phyloP scores from a whole-genome alignment of 2,329 filamentous ascomycete genomes.

The Fusarium graminum region DNA sequence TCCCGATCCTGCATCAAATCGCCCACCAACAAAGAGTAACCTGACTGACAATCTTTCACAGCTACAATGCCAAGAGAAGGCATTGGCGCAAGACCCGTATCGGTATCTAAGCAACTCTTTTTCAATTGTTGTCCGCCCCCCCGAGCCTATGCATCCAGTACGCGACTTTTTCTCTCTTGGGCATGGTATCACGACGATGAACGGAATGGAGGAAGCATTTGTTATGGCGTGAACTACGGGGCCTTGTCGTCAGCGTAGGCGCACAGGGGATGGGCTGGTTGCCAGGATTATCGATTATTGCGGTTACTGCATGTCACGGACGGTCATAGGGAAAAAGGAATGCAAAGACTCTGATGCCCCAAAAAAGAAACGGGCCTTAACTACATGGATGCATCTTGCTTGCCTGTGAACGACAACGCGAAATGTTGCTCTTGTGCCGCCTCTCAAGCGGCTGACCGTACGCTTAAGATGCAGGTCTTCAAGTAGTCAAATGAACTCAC shows the following conservation, averaged over 20 bases:
- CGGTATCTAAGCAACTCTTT: conserved; percentile 82
- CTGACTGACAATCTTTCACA: conserved; percentile 57
- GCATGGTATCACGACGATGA: conserved; percentile 50
- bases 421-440: conserved; percentile 3
- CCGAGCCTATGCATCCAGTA: conserved; percentile 47
- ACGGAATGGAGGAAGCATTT: conserved; percentile 38
- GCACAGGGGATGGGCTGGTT: conserved; percentile 50
- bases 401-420: conserved; percentile 24
- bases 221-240: conserved; percentile 45
- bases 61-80: conserved; percentile 99
- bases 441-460: conserved; percentile 4
- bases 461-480: conserved; percentile 10
- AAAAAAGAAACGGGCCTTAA: conserved; percentile 45
- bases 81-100: conserved; percentile 99
- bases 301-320: conserved; percentile 62
- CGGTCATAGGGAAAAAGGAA: conserved; percentile 63
- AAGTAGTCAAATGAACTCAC: conserved; percentile 19
- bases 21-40: conserved; percentile 5
- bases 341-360: conserved; percentile 56
- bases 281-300: conserved; percentile 56
- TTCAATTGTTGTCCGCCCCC: conserved; percentile 47
- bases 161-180: conserved; percentile 43
- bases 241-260: conserved; percentile 33
- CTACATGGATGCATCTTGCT: conserved; percentile 24
- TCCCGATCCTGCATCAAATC: conserved; percentile 11